phyloP scores from a whole-genome alignment of 2,329 filamentous ascomycete species.

The Epichloe gansuensis region DNA sequence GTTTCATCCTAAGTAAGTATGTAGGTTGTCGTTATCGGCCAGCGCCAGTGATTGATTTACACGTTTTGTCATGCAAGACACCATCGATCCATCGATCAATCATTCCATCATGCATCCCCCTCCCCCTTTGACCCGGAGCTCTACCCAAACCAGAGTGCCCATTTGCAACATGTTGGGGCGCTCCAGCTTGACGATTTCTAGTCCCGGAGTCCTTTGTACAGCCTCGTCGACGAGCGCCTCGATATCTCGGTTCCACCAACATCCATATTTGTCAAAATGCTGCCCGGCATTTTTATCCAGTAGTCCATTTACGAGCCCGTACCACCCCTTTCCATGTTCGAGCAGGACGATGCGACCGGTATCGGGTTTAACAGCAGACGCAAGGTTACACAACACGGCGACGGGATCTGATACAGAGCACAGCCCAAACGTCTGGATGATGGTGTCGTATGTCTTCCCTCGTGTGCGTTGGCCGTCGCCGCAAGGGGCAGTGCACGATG shows the following conservation, averaged over 20 bases:
- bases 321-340: conserved; percentile 49
- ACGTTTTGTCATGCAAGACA: background rate
- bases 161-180: conserved; percentile 40
- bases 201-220: conserved; percentile 32
- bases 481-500: conserved; percentile 29
- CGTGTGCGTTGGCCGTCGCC: conserved; percentile 10
- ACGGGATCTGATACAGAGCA: conserved; percentile 49
- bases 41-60: background rate
- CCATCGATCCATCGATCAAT: no score
- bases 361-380: conserved; percentile 36
- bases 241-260: conserved; percentile 59
- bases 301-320: conserved; percentile 40
- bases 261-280: conserved; percentile 50
- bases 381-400: conserved; percentile 40
- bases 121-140: conserved; percentile 27
- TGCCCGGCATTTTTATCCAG: conserved; percentile 42
- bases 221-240: conserved; percentile 41
- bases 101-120: background rate
- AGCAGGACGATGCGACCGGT: conserved; percentile 49
- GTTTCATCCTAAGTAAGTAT: background rate
- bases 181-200: conserved; percentile 43
- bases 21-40: background rate
- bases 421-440: conserved; percentile 53
- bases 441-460: conserved; percentile 42
- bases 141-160: conserved; percentile 47